Percentiles rank a stretch among this genome's conserved stretches.
These are phyloP conservation scores for Acanthamoeba royreba DNA, from an alignment of 208 protist species.

Conservation along the genomic window DNA sequence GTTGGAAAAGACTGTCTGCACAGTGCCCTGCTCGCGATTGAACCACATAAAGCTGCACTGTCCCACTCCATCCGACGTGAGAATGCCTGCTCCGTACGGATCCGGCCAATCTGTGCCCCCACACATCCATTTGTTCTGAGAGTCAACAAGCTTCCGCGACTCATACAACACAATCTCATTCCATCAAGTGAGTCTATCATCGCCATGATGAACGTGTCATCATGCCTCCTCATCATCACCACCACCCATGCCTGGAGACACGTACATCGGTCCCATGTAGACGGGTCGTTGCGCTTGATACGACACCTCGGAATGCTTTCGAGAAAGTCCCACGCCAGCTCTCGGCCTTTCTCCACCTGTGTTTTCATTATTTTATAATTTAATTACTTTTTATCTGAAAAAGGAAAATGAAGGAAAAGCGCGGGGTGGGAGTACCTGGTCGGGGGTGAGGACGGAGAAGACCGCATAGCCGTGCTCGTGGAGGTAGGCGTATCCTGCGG, in stretches of 20 bases:
- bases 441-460: background rate
- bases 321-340: background rate
- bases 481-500: background rate
- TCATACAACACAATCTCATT: background rate
- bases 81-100: background rate
- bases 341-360: background rate
- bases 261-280: background rate
- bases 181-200: background rate
- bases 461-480: background rate
- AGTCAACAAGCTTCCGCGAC: too few species aligned
- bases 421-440: background rate
- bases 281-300: background rate
- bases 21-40: background rate
- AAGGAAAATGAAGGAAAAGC: background rate
- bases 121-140: too few species aligned
- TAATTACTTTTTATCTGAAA: too few species aligned
- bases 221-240: background rate
- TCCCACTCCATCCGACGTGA: background rate
- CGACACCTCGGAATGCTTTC: background rate
- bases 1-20: background rate
- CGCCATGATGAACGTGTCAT: background rate
- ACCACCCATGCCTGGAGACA: too few species aligned
- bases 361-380: background rate
- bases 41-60: background rate
- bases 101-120: background rate